Conservation (phyloP, 495 filamentous ascomycete species). For the Hypoxylon fragiforme region DNA sequence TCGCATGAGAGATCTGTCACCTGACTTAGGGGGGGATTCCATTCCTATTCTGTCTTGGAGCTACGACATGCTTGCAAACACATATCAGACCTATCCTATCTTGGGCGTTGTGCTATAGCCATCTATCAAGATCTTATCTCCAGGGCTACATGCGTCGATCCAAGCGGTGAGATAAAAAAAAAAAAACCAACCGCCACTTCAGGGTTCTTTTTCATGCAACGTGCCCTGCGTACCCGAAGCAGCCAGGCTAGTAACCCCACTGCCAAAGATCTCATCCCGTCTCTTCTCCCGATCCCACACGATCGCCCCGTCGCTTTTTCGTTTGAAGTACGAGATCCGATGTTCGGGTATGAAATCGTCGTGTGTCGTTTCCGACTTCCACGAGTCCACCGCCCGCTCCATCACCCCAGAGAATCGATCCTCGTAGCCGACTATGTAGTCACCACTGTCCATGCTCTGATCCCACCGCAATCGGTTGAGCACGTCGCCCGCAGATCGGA, state of each 20-base stretch:
- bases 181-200: too few species aligned
- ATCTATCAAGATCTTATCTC: too few species aligned
- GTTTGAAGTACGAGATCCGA: conserved; percentile 72
- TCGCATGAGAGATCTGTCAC: conserved; percentile 29
- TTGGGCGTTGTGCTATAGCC: too few species aligned
- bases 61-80: not conserved
- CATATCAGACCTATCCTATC: too few species aligned
- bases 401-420: conserved; percentile 70
- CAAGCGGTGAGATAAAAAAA: too few species aligned
- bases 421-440: conserved; percentile 74
- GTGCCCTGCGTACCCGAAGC: too few species aligned
- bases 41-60: not conserved
- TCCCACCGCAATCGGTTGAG: conserved; percentile 79
- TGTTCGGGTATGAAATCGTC: conserved; percentile 87
- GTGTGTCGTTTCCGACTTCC: conserved; percentile 77
- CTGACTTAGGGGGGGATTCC: conserved; percentile 21
- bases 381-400: conserved; percentile 64
- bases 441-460: conserved; percentile 55
- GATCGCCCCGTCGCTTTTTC: conserved; percentile 58
- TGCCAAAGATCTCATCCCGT: conserved; percentile 50
- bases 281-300: conserved; percentile 61
- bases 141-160: too few species aligned
- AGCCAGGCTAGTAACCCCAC: conserved; percentile 33
- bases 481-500: conserved; percentile 60
- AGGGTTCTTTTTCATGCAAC: too few species aligned